Evolutionary conservation across 2,329 filamentous ascomycete species (phyloP).

Genomic region (Ilyonectria destructans): DNA sequence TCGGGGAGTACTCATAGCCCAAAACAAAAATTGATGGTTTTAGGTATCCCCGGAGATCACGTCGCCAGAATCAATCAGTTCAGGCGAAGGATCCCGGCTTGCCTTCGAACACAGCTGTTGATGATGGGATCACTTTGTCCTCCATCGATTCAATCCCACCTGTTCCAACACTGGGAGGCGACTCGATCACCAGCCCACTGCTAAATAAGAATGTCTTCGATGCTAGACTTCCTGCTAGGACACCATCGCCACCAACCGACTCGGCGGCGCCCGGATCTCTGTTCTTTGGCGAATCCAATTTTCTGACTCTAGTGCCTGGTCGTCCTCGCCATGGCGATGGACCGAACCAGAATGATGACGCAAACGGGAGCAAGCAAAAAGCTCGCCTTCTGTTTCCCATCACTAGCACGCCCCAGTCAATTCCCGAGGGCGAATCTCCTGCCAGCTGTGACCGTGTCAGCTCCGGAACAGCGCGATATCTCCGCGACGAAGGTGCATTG

Average conservation of each 20-base stretch:
- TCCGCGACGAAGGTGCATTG: conserved; percentile 62
- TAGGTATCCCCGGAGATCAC: conserved; percentile 48
- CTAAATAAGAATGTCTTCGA: conserved; percentile 5
- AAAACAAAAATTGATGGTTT: not conserved
- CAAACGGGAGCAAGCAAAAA: conserved; percentile 35
- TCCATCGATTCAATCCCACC: conserved; percentile 8
- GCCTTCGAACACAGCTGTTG: conserved; percentile 4
- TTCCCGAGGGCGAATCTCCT: conserved; percentile 34
- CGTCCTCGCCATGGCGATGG: conserved; percentile 27
- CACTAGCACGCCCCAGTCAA: conserved; percentile 46
- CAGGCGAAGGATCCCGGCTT: not conserved
- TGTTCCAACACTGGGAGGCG: not conserved
- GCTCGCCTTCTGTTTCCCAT: conserved; percentile 52
- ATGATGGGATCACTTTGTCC: not conserved
- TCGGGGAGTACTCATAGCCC: not conserved
- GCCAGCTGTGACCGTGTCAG: conserved; percentile 57
- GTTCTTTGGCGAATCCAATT: conserved; percentile 60
- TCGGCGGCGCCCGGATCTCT: conserved; percentile 47
- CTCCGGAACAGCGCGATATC: conserved; percentile 64
- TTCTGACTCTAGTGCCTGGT: conserved; percentile 55
- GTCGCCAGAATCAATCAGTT: conserved; percentile 28
- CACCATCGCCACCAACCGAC: conserved; percentile 40
- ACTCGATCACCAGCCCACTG: conserved; percentile 5
- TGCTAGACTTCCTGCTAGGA: conserved; percentile 30
- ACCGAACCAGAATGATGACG: conserved; percentile 8